Conservation (phyloP, 495 filamentous ascomycete species). For the Cudoniella acicularis region DNA sequence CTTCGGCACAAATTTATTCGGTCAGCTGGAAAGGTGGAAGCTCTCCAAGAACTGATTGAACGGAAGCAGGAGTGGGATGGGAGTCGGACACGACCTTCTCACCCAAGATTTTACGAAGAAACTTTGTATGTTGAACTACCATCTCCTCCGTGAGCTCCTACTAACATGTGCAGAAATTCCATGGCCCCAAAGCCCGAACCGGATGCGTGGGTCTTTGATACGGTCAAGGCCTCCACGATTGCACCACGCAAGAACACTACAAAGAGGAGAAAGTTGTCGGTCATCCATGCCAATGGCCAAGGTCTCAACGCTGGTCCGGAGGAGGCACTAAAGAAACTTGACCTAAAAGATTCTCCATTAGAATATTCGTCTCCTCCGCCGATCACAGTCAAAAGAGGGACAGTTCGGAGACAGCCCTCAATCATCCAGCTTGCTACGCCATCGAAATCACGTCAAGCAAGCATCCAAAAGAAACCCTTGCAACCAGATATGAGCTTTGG, state of each 20-base stretch:
- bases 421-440: slow-evolving; percentile 40
- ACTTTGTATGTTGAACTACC: slow-evolving; percentile 54
- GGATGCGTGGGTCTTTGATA: slow-evolving; percentile 98
- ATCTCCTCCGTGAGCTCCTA: slow-evolving; percentile 21
- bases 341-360: slow-evolving; percentile 52
- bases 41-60: slow-evolving; percentile 81
- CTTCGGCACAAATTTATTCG: slow-evolving; percentile 85
- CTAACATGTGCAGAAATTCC: slow-evolving; percentile 42
- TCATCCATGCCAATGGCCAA: slow-evolving; percentile 38
- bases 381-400: slow-evolving; percentile 46
- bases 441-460: slow-evolving; percentile 31
- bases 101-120: slow-evolving; percentile 85
- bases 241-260: slow-evolving; percentile 25
- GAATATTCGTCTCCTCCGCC: slow-evolving; percentile 45
- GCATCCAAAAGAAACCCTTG: slow-evolving; percentile 67
- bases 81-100: slow-evolving; percentile 52
- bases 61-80: slow-evolving; percentile 77
- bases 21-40: slow-evolving; percentile 77
- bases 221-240: slow-evolving; percentile 64
- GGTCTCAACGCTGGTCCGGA: slow-evolving; percentile 32
- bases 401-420: slow-evolving; percentile 51
- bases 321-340: slow-evolving; percentile 56
- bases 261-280: slow-evolving; percentile 36
- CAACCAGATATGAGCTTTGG: slow-evolving; percentile 84
- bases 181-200: slow-evolving; percentile 63